Conservation (phyloP, 768 basidiomycete genomes). For the Rhizopogon rudus region DNA sequence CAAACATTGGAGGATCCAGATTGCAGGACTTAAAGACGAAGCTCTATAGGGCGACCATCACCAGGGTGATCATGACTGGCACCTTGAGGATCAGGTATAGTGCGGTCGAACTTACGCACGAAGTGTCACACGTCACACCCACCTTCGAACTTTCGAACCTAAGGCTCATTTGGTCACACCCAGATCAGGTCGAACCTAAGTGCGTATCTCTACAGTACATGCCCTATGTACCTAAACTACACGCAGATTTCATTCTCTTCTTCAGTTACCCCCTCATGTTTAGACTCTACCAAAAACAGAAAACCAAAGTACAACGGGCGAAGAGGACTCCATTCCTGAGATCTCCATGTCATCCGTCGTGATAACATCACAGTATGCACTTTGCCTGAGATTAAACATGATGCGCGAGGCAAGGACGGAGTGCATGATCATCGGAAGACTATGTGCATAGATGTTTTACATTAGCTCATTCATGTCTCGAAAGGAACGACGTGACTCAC, state of each 20-base stretch:
- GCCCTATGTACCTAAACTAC: neutral
- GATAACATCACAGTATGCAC: neutral
- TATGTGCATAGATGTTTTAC: neutral
- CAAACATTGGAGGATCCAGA: no score
- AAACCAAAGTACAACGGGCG: neutral
- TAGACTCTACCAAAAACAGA: neutral
- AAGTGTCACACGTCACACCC: no score
- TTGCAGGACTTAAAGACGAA: no score
- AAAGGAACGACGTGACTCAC: neutral
- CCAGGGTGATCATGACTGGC: no score
- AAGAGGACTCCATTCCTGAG: neutral
- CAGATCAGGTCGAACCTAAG: no score
- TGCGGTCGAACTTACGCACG: no score
- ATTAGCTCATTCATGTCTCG: neutral
- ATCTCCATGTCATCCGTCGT: neutral
- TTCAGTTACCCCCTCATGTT: neutral
- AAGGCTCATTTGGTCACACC: no score
- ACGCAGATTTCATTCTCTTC: neutral
- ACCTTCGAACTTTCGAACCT: no score
- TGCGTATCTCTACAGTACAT: neutral
- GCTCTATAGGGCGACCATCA: no score
- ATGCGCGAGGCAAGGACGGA: constrained; percentile 1
- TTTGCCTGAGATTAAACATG: constrained; percentile 5
- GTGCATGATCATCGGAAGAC: constrained; percentile 1
- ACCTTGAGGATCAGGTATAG: no score